Evolutionary conservation across 192 early-diverging fungal species (phyloP), one percentile per base, ranked within the genome.

Genomic region (Geranomyces michiganensis): DNA sequence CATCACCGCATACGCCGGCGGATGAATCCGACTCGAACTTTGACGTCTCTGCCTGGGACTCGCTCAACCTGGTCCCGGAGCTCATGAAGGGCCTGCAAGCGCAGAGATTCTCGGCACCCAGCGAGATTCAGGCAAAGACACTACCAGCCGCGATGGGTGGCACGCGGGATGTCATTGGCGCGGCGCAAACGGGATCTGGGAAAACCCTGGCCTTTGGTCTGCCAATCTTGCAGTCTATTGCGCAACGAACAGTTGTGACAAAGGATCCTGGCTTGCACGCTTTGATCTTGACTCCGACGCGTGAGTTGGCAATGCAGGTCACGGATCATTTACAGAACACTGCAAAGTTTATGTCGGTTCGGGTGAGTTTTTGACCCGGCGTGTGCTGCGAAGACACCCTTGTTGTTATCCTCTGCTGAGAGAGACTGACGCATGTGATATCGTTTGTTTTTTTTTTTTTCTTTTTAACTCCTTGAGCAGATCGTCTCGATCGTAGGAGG

Each of bases 191-290:
- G 4, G 94, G 96, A 66, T 95, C 93, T 0, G 94, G 94, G 46
- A 96, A 99, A 80, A 99, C 96, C 5, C 79, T 99, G 59, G 94
- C 94, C 0, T 99, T 96, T 82, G 95, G 95, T 19, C 82, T 99
- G 49, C 96, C 96, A 15, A 94, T 99, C 48, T 69, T 96, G 30
- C 89, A 96, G 46, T 85, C 78, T 43, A 73, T 94, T 31, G 78
- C 85, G 17, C 65, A 84, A 15, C 71, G 88, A 56, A 64, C 64
- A 4, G 74, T 67, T 56, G 72, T 56, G 21, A 60, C 43, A 1
- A 62, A 73, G n/a, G 78, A 78, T 79, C 76, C 72, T 24, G 60
- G 43, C 56, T 73, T 83, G 47, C 76, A 76, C 41, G 96, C 85
- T 0, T 81, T 99, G 27, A 88, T 99, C 41, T 76, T 99, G 67